Percentiles rank a stretch among this genome's conserved stretches.
phyloP scores from a whole-genome alignment of 257 asterid species.

The Fraxinus anomala region DNA sequence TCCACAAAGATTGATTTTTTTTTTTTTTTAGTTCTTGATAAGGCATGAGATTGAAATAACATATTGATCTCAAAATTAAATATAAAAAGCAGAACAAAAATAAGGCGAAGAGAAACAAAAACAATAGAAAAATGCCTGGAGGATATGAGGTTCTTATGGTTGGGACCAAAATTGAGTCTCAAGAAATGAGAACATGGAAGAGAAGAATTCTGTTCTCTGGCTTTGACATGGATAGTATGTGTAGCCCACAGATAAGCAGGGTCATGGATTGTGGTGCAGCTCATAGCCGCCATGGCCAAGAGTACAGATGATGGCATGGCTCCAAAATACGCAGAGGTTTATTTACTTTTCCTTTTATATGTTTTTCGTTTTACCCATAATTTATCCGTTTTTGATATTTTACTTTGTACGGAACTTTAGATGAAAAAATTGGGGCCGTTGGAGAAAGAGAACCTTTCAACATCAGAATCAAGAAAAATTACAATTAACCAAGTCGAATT shows the following conservation, averaged over 20 bases:
- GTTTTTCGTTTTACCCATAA: too few relatives aligned
- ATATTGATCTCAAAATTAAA: background rate
- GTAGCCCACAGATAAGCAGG: constrained; percentile 23
- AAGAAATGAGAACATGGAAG: constrained; percentile 21
- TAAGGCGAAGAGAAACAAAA: constrained; percentile 3
- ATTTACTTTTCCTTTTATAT: too few relatives aligned
- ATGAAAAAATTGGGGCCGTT: too few relatives aligned
- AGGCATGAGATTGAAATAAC: background rate
- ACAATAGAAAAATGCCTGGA: constrained; percentile 32
- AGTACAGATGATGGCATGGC: too few relatives aligned
- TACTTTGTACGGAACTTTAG: too few relatives aligned
- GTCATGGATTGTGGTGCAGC: background rate
- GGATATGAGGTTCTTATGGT: constrained; percentile 21
- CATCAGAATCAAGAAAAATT: too few relatives aligned
- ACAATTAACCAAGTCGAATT: too few relatives aligned
- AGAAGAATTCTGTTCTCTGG: constrained; percentile 27
- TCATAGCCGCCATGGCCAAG: too few relatives aligned
- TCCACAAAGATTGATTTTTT: background rate
- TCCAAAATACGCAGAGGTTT: too few relatives aligned
- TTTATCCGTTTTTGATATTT: too few relatives aligned
- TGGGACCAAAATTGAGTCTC: constrained; percentile 29
- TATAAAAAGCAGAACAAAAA: background rate
- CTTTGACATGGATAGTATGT: constrained; percentile 23
- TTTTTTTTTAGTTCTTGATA: background rate
- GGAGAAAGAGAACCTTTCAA: too few relatives aligned